A percentile compares a stretch with the other conserved stretches of the same genome.
phyloP scores from a whole-genome alignment of 139 green algal species.

The Chlorella vulgaris region DNA sequence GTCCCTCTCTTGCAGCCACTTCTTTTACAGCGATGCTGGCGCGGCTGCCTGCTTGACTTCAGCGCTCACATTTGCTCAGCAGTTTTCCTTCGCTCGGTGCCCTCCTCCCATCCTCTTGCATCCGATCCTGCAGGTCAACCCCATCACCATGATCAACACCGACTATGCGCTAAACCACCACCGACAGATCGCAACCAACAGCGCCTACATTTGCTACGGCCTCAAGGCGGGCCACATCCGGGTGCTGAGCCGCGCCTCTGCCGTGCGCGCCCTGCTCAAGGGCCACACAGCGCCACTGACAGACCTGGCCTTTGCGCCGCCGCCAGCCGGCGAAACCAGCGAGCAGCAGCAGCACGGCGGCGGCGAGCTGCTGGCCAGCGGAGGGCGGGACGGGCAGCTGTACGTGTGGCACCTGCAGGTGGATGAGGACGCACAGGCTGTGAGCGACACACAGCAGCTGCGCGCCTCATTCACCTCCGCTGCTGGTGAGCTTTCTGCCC shows the following conservation, averaged over 20 bases:
- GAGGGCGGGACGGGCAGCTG: conserved; percentile 46
- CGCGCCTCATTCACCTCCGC: conserved; percentile 14
- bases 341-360: not conserved
- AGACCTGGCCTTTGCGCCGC: conserved; percentile 58
- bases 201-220: conserved; percentile 79
- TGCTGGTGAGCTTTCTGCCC: not conserved
- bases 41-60: too few relatives aligned
- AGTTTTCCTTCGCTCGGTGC: too few relatives aligned
- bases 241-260: conserved; percentile 64
- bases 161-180: conserved; percentile 47
- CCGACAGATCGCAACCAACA: conserved; percentile 63
- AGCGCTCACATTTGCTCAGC: too few relatives aligned
- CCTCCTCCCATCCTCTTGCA: too few relatives aligned
- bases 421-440: conserved; percentile 26
- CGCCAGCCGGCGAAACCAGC: not conserved
- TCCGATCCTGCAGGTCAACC: conserved; percentile 58
- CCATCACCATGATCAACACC: conserved; percentile 63
- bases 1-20: too few relatives aligned
- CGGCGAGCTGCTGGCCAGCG: conserved; percentile 56
- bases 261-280: conserved; percentile 68
- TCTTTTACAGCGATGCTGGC: too few relatives aligned
- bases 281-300: conserved; percentile 63
- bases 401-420: conserved; percentile 59
- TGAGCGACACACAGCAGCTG: conserved; percentile 47
- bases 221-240: conserved; percentile 80